Conservation (phyloP, 345 rosid genomes). For the Angophora floribunda region DNA sequence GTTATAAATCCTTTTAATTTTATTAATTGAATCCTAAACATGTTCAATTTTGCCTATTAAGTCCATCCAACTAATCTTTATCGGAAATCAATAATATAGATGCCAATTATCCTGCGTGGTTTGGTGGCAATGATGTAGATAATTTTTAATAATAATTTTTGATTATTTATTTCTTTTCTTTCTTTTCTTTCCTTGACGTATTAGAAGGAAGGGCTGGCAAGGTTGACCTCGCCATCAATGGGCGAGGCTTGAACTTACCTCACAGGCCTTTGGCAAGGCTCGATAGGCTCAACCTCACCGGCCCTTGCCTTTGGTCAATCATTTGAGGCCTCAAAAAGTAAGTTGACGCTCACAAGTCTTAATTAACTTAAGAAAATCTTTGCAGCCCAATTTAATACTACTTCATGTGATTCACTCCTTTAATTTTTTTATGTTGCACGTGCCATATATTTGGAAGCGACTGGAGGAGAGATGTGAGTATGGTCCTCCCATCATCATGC, state of each 20-base stretch:
- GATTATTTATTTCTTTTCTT: too few relatives aligned
- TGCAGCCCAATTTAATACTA: not conserved
- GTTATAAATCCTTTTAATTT: too few relatives aligned
- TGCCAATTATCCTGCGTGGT: too few relatives aligned
- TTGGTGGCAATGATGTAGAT: too few relatives aligned
- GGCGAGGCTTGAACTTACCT: not conserved
- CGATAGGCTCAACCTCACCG: not conserved
- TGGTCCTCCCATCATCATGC: not conserved
- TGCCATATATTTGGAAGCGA: not conserved
- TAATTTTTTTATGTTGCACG: not conserved
- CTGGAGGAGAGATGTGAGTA: not conserved
- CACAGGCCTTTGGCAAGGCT: not conserved
- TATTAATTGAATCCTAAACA: too few relatives aligned
- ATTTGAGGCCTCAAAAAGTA: fast-evolving
- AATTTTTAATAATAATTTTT: too few relatives aligned
- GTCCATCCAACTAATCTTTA: too few relatives aligned
- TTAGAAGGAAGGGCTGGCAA: not conserved
- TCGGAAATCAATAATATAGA: too few relatives aligned
- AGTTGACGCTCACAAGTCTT: fast-evolving
- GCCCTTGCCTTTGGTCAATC: not conserved
- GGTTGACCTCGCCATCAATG: not conserved
- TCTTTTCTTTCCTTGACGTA: fast-evolving
- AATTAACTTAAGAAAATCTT: not conserved
- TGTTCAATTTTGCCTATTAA: too few relatives aligned
- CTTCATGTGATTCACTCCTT: not conserved